Evolutionary conservation across 306 rosid species (phyloP).

Genomic region (Boehmeria nivea): DNA sequence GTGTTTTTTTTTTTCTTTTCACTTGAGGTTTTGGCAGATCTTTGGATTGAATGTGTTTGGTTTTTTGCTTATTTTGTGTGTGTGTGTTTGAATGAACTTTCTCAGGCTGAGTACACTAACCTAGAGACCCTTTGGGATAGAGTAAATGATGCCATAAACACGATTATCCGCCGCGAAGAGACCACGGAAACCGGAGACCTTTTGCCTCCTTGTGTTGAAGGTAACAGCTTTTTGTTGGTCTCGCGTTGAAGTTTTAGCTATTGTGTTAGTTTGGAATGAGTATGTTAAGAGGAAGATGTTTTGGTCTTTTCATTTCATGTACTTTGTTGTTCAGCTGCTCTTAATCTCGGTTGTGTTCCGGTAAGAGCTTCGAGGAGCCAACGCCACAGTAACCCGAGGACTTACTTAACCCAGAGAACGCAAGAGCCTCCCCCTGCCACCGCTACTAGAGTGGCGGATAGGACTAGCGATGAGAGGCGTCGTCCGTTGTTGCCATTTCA

Average conservation of each 20-base stretch:
- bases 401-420: constrained; percentile 65
- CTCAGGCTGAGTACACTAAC: constrained; percentile 77
- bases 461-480: constrained; percentile 37
- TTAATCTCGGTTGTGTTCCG: constrained; percentile 84
- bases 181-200: constrained; percentile 76
- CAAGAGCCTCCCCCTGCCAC: constrained; percentile 49
- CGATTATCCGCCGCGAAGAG: constrained; percentile 91
- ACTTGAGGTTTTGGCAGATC: constrained; percentile 34
- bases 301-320: constrained; percentile 26
- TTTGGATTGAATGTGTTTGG: constrained; percentile 6
- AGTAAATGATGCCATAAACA: constrained; percentile 90
- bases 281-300: neutral
- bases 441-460: constrained; percentile 34
- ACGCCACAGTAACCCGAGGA: constrained; percentile 79
- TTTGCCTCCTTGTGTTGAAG: constrained; percentile 98
- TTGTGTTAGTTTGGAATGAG: no score
- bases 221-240: constrained; percentile 34
- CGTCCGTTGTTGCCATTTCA: constrained; percentile 34
- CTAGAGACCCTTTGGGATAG: constrained; percentile 87
- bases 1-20: constrained; percentile 26
- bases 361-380: constrained; percentile 96
- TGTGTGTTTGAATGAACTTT: constrained; percentile 24
- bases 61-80: constrained; percentile 20
- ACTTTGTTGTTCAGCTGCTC: constrained; percentile 78
- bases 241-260: no score